These are phyloP conservation scores for Lachancea fermentati DNA, from an alignment of 805 yeast genomes.

Conservation along the genomic window DNA sequence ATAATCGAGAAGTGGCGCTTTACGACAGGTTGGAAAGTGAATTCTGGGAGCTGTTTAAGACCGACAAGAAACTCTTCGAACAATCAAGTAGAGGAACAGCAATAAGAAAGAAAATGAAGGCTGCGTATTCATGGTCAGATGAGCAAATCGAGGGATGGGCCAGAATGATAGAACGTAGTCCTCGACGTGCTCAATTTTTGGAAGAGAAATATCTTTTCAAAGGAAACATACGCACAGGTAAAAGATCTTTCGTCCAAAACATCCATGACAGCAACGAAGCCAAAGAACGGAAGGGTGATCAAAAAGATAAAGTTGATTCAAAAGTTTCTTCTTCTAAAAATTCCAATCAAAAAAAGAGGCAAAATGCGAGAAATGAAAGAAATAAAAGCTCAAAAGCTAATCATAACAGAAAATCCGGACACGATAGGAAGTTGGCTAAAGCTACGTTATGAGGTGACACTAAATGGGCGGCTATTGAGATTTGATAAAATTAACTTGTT, in stretches of 20 bases:
- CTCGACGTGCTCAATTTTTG: slow-evolving; percentile 52
- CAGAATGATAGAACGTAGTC: slow-evolving; percentile 61
- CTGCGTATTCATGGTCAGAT: slow-evolving; percentile 65
- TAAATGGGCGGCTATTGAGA: no score
- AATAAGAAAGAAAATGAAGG: slow-evolving; percentile 46
- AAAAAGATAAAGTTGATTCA: neutral
- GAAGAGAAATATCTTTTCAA: slow-evolving; percentile 56
- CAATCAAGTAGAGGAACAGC: slow-evolving; percentile 46
- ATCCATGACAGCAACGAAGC: slow-evolving; percentile 5
- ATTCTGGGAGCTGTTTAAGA: slow-evolving; percentile 51
- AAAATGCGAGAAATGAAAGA: slow-evolving; percentile 44
- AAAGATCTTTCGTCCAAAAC: slow-evolving; percentile 29
- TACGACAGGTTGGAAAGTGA: slow-evolving; percentile 46
- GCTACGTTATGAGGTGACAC: slow-evolving; percentile 5
- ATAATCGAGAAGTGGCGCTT: slow-evolving; percentile 12
- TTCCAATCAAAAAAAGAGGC: slow-evolving; percentile 26
- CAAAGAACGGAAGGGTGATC: neutral
- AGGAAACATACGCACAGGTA: slow-evolving; percentile 34
- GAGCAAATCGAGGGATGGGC: slow-evolving; percentile 96
- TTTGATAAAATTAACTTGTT: no score
- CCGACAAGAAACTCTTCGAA: slow-evolving; percentile 44
- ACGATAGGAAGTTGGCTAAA: slow-evolving; percentile 45
- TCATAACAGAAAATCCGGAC: slow-evolving; percentile 60
- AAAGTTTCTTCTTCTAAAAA: slow-evolving; percentile 3
- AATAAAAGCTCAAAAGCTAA: slow-evolving; percentile 54